Conservation (phyloP, 2,329 filamentous ascomycete species). For the Pseudocercospora musae region DNA sequence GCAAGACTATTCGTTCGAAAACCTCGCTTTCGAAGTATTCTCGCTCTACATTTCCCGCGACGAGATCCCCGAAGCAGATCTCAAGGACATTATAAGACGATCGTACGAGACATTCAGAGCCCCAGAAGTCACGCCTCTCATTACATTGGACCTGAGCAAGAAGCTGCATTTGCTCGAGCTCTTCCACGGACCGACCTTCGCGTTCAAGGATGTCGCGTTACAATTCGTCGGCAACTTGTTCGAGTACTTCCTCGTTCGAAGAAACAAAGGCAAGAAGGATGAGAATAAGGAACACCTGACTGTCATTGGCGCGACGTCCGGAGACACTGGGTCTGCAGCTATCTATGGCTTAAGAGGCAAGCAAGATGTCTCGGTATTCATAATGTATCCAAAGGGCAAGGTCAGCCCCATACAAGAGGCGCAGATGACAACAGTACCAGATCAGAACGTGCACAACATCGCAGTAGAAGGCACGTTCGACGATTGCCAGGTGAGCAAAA, state of each 20-base stretch:
- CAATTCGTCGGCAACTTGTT: constrained; percentile 97
- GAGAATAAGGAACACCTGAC: constrained; percentile 74
- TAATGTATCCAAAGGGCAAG: constrained; percentile 86
- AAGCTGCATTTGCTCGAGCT: constrained; percentile 86
- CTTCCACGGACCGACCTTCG: constrained; percentile 93
- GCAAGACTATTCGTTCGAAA: constrained; percentile 73
- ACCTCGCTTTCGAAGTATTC: constrained; percentile 81
- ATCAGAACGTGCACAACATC: constrained; percentile 89
- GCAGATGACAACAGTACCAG: constrained; percentile 93
- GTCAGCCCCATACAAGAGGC: constrained; percentile 90
- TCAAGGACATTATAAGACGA: constrained; percentile 76
- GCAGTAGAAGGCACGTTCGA: constrained; percentile 90
- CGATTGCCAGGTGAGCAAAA: constrained; percentile 72
- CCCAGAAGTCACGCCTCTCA: constrained; percentile 72
- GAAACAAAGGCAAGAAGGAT: constrained; percentile 63
- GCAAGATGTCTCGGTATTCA: constrained; percentile 95
- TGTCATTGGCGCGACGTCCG: constrained; percentile 81
- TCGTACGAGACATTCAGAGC: constrained; percentile 89
- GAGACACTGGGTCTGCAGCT: constrained; percentile 87
- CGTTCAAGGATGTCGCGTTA: constrained; percentile 92
- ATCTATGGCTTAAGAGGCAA: constrained; percentile 94
- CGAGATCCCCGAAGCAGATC: constrained; percentile 77
- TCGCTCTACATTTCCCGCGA: constrained; percentile 78
- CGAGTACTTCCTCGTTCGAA: constrained; percentile 76
- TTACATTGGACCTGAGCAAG: constrained; percentile 66